These are phyloP conservation scores for Diaporthe aspalathi DNA, from an alignment of 2,329 filamentous ascomycete genomes.

Conservation along the genomic window DNA sequence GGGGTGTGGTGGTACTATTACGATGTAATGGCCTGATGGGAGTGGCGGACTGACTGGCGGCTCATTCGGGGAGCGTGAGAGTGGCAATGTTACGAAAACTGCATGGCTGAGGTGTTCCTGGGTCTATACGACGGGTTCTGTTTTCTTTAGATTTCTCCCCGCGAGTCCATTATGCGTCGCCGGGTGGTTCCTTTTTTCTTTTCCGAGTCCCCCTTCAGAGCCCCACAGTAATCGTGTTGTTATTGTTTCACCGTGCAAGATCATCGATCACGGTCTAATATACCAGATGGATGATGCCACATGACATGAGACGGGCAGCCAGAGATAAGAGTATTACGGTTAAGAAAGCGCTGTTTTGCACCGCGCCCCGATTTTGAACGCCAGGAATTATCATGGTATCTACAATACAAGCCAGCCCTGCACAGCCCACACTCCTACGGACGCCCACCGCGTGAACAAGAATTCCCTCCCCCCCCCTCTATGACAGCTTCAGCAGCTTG, in stretches of 20 bases:
- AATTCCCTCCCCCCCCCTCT: too few species aligned
- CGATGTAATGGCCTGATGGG: not conserved
- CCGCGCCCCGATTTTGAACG: slow-evolving; percentile 36
- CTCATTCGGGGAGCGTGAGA: not conserved
- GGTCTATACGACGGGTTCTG: slow-evolving; percentile 12
- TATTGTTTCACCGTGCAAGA: not conserved
- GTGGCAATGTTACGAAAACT: slow-evolving; percentile 8
- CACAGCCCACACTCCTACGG: too few species aligned
- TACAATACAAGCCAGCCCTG: slow-evolving; percentile 32
- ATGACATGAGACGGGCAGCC: not conserved
- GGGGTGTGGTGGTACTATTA: not conserved
- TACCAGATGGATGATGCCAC: not conserved
- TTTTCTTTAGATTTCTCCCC: slow-evolving; percentile 27
- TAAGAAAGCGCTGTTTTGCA: slow-evolving; percentile 31
- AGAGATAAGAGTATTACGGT: not conserved
- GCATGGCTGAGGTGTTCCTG: slow-evolving; percentile 37
- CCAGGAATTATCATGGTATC: slow-evolving; percentile 34
- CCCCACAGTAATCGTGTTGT: not conserved
- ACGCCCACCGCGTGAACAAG: too few species aligned
- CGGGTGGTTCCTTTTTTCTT: not conserved
- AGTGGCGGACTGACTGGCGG: not conserved
- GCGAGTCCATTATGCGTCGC: slow-evolving; percentile 4
- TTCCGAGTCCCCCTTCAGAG: not conserved
- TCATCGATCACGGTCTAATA: not conserved
- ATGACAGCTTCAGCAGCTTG: slow-evolving; percentile 40